Conservation (phyloP, 768 basidiomycete species). For the Rhizopogon roseolus region DNA sequence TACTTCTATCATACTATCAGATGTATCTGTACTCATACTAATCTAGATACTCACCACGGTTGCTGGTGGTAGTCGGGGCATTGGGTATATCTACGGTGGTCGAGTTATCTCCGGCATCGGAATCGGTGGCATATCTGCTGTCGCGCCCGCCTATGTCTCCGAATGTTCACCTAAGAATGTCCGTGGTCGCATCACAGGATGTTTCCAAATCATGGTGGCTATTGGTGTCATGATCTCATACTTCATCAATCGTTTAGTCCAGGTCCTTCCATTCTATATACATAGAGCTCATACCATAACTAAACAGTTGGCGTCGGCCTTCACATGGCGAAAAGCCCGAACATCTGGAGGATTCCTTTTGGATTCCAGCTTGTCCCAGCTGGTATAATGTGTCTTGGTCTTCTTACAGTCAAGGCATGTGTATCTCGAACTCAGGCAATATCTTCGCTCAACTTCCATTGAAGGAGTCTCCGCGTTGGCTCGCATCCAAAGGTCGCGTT, state of each 20-base stretch:
- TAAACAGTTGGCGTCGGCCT: conserved; percentile 52
- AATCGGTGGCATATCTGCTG: conserved; percentile 79
- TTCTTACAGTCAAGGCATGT: conserved; percentile 57
- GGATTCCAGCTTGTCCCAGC: conserved; percentile 73
- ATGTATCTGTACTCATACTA: not conserved
- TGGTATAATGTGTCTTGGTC: conserved; percentile 63
- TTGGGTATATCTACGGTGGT: conserved; percentile 73
- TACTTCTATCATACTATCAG: not conserved
- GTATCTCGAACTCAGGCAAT: not conserved
- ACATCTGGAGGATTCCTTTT: conserved; percentile 70
- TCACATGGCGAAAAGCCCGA: conserved; percentile 41
- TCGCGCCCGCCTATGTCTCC: conserved; percentile 81
- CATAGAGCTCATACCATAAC: not conserved
- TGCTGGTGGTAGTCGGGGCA: conserved; percentile 49
- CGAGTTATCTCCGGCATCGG: conserved; percentile 78
- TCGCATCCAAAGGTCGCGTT: conserved; percentile 56
- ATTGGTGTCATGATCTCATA: conserved; percentile 83
- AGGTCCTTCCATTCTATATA: conserved; percentile 8
- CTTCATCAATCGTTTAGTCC: conserved; percentile 66
- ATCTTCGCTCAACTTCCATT: conserved; percentile 13
- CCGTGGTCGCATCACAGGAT: conserved; percentile 78
- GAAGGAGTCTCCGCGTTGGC: conserved; percentile 74
- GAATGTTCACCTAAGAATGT: conserved; percentile 87
- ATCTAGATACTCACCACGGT: conserved; percentile 65
- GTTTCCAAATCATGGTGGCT: conserved; percentile 86